A percentile compares a stretch with the other conserved stretches of the same genome.
Conservation (phyloP, 2,329 filamentous ascomycete genomes). For the Penicillium verrucosum region DNA sequence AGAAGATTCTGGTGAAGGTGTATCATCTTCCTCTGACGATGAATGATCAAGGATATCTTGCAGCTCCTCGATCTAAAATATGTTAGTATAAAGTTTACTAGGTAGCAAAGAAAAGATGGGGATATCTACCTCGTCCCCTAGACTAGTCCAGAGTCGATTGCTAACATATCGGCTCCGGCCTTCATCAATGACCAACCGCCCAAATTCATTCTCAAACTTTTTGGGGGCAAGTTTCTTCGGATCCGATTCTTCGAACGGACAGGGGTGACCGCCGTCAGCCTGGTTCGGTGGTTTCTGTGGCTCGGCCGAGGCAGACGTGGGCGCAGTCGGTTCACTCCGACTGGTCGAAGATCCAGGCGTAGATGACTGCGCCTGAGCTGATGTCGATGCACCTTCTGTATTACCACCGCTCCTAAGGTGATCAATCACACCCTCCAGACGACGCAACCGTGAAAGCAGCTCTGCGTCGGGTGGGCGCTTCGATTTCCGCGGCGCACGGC, state of each 20-base stretch:
- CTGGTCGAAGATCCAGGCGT: slow-evolving; percentile 8
- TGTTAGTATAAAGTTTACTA: slow-evolving; percentile 6
- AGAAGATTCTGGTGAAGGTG: slow-evolving; percentile 46
- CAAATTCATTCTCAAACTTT: slow-evolving; percentile 44
- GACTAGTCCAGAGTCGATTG: slow-evolving; percentile 59
- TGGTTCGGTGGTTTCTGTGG: neutral
- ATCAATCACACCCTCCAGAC: slow-evolving; percentile 60
- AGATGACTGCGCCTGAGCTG: slow-evolving; percentile 9
- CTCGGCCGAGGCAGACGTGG: neutral
- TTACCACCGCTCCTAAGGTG: slow-evolving; percentile 50
- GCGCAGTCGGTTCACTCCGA: neutral
- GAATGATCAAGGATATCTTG: slow-evolving; percentile 59
- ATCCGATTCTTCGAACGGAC: slow-evolving; percentile 24
- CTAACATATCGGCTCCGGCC: slow-evolving; percentile 60
- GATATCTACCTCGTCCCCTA: slow-evolving; percentile 55
- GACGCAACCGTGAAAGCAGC: slow-evolving; percentile 55
- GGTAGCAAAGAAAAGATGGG: neutral
- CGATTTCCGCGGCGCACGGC: slow-evolving; percentile 57
- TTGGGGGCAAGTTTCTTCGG: slow-evolving; percentile 19
- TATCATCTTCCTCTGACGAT: slow-evolving; percentile 56
- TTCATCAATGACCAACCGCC: slow-evolving; percentile 58
- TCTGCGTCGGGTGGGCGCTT: slow-evolving; percentile 59
- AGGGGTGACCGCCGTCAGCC: neutral
- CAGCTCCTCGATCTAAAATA: slow-evolving; percentile 56
- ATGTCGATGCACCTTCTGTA: slow-evolving; percentile 12